Conservation (phyloP, 129 eudicot genomes). For the Flaveria robusta region DNA sequence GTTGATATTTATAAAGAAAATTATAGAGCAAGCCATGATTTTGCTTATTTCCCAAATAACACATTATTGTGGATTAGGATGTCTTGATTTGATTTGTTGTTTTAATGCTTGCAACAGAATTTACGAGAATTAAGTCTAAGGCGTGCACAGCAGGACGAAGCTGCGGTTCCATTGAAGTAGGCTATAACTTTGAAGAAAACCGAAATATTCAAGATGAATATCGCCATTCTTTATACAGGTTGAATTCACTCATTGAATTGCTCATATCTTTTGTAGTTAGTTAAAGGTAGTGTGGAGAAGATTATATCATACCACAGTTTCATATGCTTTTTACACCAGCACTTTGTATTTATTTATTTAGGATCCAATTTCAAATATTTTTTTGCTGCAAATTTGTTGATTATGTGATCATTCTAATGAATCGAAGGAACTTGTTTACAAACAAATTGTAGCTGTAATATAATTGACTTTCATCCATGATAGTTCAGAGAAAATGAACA, state of each 20-base stretch:
- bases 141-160: slow-evolving; percentile 37
- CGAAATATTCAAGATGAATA: slow-evolving; percentile 25
- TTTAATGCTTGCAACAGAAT: slow-evolving; percentile 38
- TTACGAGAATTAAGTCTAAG: slow-evolving; percentile 50
- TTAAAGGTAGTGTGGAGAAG: slow-evolving; percentile 31
- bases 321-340: slow-evolving; percentile 28
- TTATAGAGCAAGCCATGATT: background rate
- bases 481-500: background rate
- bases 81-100: slow-evolving; percentile 18
- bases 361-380: slow-evolving; percentile 21
- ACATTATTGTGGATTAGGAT: background rate
- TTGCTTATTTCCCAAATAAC: background rate
- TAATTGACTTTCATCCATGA: background rate
- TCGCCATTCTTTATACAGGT: slow-evolving; percentile 38
- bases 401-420: slow-evolving; percentile 19
- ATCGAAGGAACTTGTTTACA: background rate
- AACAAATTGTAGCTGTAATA: background rate
- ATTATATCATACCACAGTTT: slow-evolving; percentile 31
- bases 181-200: slow-evolving; percentile 35
- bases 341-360: slow-evolving; percentile 37
- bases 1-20: background rate
- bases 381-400: slow-evolving; percentile 12
- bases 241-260: slow-evolving; percentile 26
- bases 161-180: slow-evolving; percentile 24
- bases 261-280: slow-evolving; percentile 31